phyloP scores from a whole-genome alignment of 805 yeast genomes.

The Pichia nakasei region DNA sequence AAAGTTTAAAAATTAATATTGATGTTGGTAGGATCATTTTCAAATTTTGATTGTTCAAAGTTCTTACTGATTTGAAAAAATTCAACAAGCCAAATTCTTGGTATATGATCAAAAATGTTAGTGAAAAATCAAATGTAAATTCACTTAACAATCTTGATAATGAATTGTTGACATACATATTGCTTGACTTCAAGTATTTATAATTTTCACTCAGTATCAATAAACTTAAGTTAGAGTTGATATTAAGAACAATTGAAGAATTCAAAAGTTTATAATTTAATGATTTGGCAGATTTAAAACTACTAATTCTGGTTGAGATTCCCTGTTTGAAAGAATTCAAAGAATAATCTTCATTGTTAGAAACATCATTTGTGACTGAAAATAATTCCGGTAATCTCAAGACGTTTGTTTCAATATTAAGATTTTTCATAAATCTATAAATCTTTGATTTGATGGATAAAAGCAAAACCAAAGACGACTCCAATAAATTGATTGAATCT shows the following conservation, averaged over 20 bases:
- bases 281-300: slow-evolving; percentile 20
- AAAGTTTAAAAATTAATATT: slow-evolving; percentile 15
- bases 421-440: slow-evolving; percentile 13
- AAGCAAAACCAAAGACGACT: slow-evolving; percentile 28
- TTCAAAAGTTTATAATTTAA: slow-evolving; percentile 21
- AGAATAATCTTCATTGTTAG: slow-evolving; percentile 5
- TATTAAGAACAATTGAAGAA: slow-evolving; percentile 17
- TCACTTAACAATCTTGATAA: slow-evolving; percentile 9
- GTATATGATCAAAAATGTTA: slow-evolving; percentile 18
- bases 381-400: slow-evolving; percentile 6
- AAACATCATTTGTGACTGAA: not conserved
- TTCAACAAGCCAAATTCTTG: slow-evolving; percentile 33
- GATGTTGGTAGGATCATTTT: slow-evolving; percentile 21
- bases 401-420: slow-evolving; percentile 15
- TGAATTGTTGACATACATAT: slow-evolving; percentile 7
- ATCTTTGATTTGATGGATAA: slow-evolving; percentile 27
- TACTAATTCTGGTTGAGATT: slow-evolving; percentile 19
- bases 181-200: slow-evolving; percentile 5
- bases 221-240: slow-evolving; percentile 17
- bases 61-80: slow-evolving; percentile 24
- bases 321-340: slow-evolving; percentile 18
- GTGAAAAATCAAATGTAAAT: slow-evolving; percentile 10
- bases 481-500: slow-evolving; percentile 11
- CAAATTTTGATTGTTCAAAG: slow-evolving; percentile 9
- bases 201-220: slow-evolving; percentile 17